These are phyloP conservation scores for Nidularia sp. DNA, from an alignment of 768 basidiomycete species.

Conservation along the genomic window DNA sequence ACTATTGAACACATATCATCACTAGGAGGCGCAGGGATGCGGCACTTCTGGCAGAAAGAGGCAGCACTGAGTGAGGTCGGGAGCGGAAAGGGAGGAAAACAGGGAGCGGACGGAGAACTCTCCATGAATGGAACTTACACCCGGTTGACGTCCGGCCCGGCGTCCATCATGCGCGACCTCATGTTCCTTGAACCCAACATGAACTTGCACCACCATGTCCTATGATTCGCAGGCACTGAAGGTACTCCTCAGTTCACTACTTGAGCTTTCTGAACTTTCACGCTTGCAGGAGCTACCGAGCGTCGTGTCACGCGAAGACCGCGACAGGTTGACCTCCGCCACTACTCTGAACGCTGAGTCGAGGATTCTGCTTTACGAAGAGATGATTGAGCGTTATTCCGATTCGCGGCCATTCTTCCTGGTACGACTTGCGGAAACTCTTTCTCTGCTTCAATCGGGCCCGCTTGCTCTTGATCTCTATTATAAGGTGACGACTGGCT, in stretches of 20 bases:
- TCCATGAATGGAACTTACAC: too few relatives aligned
- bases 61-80: too few relatives aligned
- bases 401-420: constrained; percentile 10
- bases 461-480: constrained; percentile 11
- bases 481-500: constrained; percentile 8
- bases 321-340: constrained; percentile 5
- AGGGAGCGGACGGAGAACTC: too few relatives aligned
- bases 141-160: too few relatives aligned
- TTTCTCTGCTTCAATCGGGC: constrained; percentile 3
- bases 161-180: too few relatives aligned
- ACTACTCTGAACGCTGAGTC: constrained; percentile 1
- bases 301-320: constrained; percentile 10
- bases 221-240: constrained; percentile 9
- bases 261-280: neutral
- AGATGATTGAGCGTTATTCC: constrained; percentile 14
- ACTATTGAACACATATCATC: too few relatives aligned
- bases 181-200: neutral
- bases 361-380: constrained; percentile 11
- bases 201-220: constrained; percentile 6
- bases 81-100: too few relatives aligned
- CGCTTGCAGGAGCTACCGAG: constrained; percentile 10
- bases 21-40: too few relatives aligned
- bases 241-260: constrained; percentile 1
- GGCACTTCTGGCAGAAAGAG: too few relatives aligned
- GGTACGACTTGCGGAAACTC: constrained; percentile 7